phyloP scores from a whole-genome alignment of 352 stramenopile species.

The Nothophytophthora sp. region DNA sequence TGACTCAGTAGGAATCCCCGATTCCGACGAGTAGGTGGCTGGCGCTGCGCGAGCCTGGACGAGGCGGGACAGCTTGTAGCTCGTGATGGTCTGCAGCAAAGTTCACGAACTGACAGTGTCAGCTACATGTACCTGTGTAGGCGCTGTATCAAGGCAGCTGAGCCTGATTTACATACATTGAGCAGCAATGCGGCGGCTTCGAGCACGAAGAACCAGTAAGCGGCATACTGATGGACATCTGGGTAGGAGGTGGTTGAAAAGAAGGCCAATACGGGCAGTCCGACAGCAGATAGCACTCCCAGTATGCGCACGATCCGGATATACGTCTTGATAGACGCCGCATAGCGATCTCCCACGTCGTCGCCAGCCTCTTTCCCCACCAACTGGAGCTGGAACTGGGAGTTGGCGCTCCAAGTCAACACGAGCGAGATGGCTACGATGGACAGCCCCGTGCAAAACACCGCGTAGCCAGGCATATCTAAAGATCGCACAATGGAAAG shows the following conservation, averaged over 20 bases:
- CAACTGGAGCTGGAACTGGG: conserved; percentile 38
- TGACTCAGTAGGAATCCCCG: background rate
- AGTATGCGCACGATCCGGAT: conserved; percentile 21
- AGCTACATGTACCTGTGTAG: background rate
- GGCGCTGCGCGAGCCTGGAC: too few relatives aligned
- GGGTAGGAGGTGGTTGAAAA: conserved; percentile 63
- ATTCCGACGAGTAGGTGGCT: conserved; percentile 6
- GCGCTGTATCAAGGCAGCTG: too few relatives aligned
- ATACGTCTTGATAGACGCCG: too few relatives aligned
- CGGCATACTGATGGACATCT: conserved; percentile 54
- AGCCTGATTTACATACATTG: conserved; percentile 61
- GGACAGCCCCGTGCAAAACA: conserved; percentile 39
- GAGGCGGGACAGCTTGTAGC: conserved; percentile 28
- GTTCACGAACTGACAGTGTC: too few relatives aligned
- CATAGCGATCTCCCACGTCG: conserved; percentile 4
- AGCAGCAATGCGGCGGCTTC: conserved; percentile 54
- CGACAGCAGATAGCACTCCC: conserved; percentile 34
- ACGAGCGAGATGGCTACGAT: conserved; percentile 32
- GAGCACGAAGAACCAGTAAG: conserved; percentile 77
- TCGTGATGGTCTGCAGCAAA: conserved; percentile 29
- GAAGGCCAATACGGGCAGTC: conserved; percentile 49
- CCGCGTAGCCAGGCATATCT: conserved; percentile 37
- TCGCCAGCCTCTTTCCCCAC: conserved; percentile 12
- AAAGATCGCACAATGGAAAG: background rate
- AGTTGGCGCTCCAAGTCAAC: conserved; percentile 48